Percentiles rank a stretch among this genome's conserved stretches.
These are phyloP conservation scores for Cairneyella variabilis DNA, from an alignment of 495 filamentous ascomycete species.

Conservation along the genomic window DNA sequence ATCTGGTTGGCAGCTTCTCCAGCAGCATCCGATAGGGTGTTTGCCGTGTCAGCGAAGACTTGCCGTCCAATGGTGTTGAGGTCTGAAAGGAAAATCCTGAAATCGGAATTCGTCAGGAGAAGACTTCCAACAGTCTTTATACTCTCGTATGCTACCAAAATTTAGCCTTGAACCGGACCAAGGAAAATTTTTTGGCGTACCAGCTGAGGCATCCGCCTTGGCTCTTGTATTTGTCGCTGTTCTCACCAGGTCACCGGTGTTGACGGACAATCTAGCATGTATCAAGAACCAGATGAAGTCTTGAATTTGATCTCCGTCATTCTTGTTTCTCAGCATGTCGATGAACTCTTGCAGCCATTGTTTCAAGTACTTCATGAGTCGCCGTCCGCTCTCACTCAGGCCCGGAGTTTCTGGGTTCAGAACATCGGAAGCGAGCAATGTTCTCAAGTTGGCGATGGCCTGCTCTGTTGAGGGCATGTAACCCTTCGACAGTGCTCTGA, in stretches of 20 bases:
- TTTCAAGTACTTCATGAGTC: constrained; percentile 66
- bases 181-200: constrained; percentile 38
- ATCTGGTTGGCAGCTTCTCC: constrained; percentile 67
- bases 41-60: constrained; percentile 83
- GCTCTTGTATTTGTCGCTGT: constrained; percentile 61
- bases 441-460: constrained; percentile 73
- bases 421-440: constrained; percentile 70
- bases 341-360: constrained; percentile 73
- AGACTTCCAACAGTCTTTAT: constrained; percentile 79
- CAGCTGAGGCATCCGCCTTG: constrained; percentile 74
- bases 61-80: constrained; percentile 73
- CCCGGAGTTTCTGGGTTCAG: constrained; percentile 73
- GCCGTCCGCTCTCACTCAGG: constrained; percentile 71
- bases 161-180: constrained; percentile 6
- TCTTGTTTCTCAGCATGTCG: constrained; percentile 75
- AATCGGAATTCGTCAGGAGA: constrained; percentile 84
- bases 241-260: constrained; percentile 55
- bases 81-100: constrained; percentile 83
- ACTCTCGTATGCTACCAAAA: constrained; percentile 67
- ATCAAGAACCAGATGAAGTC: constrained; percentile 85
- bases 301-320: constrained; percentile 79
- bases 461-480: constrained; percentile 94
- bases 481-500: constrained; percentile 75
- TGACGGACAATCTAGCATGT: constrained; percentile 65
- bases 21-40: constrained; percentile 67